A percentile compares a stretch with the other conserved stretches of the same genome.
Evolutionary conservation across 495 filamentous ascomycete genomes (phyloP).

Genomic region (Saxispiralis lemnorum): DNA sequence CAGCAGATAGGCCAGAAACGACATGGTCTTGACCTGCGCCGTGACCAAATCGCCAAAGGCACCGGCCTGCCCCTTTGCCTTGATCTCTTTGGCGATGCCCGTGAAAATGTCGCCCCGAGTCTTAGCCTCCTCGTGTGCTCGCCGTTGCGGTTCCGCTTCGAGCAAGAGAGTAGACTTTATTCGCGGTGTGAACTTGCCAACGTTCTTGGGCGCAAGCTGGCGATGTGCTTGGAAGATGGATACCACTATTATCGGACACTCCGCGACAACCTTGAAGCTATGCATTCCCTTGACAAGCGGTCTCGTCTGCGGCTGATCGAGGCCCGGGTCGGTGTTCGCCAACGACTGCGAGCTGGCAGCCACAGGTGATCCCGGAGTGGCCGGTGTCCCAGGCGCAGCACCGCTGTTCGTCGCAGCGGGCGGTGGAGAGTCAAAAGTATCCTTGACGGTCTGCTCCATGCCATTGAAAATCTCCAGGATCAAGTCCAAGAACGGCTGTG

Average conservation of each 20-base stretch:
- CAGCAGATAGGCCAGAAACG: slow-evolving; percentile 86
- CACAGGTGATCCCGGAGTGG: slow-evolving; percentile 74
- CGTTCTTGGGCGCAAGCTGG: slow-evolving; percentile 57
- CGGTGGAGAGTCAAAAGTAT: slow-evolving; percentile 70
- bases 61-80: slow-evolving; percentile 46
- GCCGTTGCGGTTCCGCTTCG: slow-evolving; percentile 85
- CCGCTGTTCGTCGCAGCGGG: slow-evolving; percentile 35
- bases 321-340: slow-evolving; percentile 44
- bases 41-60: slow-evolving; percentile 97
- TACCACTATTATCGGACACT: slow-evolving; percentile 97
- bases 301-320: slow-evolving; percentile 65
- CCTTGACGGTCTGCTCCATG: slow-evolving; percentile 80
- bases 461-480: slow-evolving; percentile 91
- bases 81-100: slow-evolving; percentile 84
- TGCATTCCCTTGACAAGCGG: slow-evolving; percentile 81
- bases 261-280: slow-evolving; percentile 94
- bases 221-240: slow-evolving; percentile 93
- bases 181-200: slow-evolving; percentile 78
- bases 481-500: slow-evolving; percentile 76
- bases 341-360: slow-evolving; percentile 35
- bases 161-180: slow-evolving; percentile 80
- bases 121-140: slow-evolving; percentile 69
- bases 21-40: slow-evolving; percentile 98
- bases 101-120: slow-evolving; percentile 65
- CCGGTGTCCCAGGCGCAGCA: slow-evolving; percentile 60